Base-by-base conservation (phyloP, 768 basidiomycete species). In the Macrolepiota fuliginosa region DNA sequence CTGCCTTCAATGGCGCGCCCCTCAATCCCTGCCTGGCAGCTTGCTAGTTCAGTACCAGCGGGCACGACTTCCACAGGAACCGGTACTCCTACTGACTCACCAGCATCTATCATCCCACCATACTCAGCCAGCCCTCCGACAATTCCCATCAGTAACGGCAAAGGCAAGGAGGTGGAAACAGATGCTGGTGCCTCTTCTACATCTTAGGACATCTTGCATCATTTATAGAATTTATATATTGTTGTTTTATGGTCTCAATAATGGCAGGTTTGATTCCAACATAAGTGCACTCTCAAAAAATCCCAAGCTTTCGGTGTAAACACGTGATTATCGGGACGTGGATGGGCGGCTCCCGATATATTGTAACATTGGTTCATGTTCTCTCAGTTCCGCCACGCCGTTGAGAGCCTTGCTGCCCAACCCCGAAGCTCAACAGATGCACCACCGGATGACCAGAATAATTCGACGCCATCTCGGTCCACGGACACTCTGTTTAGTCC, bases 21-120 rank as follows among this genome's bases (percentile, higher is more conserved):
- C 6, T 80, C 87, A 19, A 94, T 98, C 68, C 96, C 96, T 2
- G 82, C 92, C 6, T 98, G 96, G 96, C 96, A 98, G 70, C 78
- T 97, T 54, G 83, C 87, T 17, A 77, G 77, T 13, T 61, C 60
- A n/a, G n/a, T n/a, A n/a, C n/a, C n/a, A n/a, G 22, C 53, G 10
- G 40, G 42, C 11, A 29, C 60, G n/a, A 55, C 45, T 3, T 17
- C 60, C 6, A 42, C 52, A 19, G 42, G 19, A 4, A 22, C 22
- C 50, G 55, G 75, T 1, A 54, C 74, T 1, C 65, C 74, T 17
- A 68, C 69, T 50, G 64, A 62, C 1, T 56, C 72, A 17, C 64
- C 69, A 9, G 56, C 67, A 6, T 46, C 64, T 15, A 54, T 67
- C 9, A 61, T 62, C 24, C 62, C 56, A 27, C 56, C 57, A 9